Evolutionary conservation across 495 filamentous ascomycete species (phyloP), one percentile per base, ranked within the genome.

Genomic region (Neurospora sp.): DNA sequence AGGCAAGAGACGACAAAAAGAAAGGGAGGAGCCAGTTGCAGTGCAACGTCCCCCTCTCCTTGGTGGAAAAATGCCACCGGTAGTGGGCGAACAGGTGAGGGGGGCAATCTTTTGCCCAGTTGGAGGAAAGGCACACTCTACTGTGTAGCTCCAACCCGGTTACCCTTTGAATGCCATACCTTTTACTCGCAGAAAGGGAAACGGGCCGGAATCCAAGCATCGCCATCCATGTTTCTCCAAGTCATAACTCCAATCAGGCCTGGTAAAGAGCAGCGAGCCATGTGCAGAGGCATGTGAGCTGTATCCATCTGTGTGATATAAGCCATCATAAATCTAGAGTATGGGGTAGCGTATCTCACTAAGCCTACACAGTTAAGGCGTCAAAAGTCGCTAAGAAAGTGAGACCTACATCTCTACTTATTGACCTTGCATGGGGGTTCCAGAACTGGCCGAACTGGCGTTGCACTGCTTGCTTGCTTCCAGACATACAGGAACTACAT

Each of bases 1-100:
- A 65, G 53, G 12, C 27, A 35, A 65, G 3, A 65, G 22, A 65
- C 27, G 27, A 65, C 27, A 7, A 8, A 65, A 18, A 65, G 27
- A 12, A 27, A 65, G 27, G 53, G 53, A 65, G 27, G 53, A 65
- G 53, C 53, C 53, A 65, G 53, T 65, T 65, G 53, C 53, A 65
- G 27, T 65, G 53, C 27, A 65, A 65, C 53, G 27, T 65, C 53
- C 31, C 68, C 71, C 68, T 42, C 68, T 70, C 68, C 71, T 75
- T 75, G 74, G 74, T 75, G 74, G 74, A 75, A 75, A 73, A 75
- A 73, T 71, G 53, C 44, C 31, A 61, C 71, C 31, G 47, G 68
- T 44, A 61, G 31, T 71, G 39, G 38, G 35, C 3, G 53, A 61
- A 14, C 53, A 61, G 53, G 53, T 9, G 20, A 53, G 44, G 70